These are phyloP conservation scores for Aspergillus sp. DNA, from an alignment of 2,329 filamentous ascomycete species.

Conservation along the genomic window DNA sequence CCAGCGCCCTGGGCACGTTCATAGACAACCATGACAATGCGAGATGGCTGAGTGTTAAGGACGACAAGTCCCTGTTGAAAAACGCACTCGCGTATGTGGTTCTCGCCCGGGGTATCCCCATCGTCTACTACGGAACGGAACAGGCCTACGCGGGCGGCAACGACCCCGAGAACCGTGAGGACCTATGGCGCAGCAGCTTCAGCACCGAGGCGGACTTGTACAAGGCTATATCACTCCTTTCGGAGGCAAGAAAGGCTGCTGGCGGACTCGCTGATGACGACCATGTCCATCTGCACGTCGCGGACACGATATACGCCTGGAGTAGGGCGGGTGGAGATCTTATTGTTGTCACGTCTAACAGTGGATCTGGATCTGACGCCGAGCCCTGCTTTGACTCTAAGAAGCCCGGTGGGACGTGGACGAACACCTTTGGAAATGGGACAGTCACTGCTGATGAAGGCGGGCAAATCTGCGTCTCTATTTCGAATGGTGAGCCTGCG, in stretches of 20 bases:
- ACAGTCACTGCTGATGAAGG: neutral
- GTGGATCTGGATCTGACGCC: neutral
- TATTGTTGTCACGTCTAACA: neutral
- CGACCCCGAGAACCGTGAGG: conserved; percentile 55
- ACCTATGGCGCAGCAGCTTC: conserved; percentile 57
- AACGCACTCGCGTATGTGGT: conserved; percentile 63
- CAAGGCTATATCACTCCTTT: conserved; percentile 13
- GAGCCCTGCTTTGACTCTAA: neutral
- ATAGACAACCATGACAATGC: conserved; percentile 63
- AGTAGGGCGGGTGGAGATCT: neutral
- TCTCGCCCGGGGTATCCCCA: conserved; percentile 60
- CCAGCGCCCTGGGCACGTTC: conserved; percentile 54
- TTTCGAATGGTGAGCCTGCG: neutral
- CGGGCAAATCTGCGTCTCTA: neutral
- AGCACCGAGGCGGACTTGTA: conserved; percentile 51
- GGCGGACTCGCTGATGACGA: neutral
- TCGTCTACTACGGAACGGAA: conserved; percentile 67
- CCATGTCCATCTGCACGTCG: neutral
- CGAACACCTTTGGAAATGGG: neutral
- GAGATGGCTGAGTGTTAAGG: conserved; percentile 45
- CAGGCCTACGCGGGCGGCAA: conserved; percentile 57
- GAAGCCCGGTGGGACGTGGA: neutral
- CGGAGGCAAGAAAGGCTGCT: neutral
- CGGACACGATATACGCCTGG: neutral
- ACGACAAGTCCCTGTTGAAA: conserved; percentile 50